These are phyloP conservation scores for Penicillium roqueforti DNA, from an alignment of 495 filamentous ascomycete species.

Conservation along the genomic window DNA sequence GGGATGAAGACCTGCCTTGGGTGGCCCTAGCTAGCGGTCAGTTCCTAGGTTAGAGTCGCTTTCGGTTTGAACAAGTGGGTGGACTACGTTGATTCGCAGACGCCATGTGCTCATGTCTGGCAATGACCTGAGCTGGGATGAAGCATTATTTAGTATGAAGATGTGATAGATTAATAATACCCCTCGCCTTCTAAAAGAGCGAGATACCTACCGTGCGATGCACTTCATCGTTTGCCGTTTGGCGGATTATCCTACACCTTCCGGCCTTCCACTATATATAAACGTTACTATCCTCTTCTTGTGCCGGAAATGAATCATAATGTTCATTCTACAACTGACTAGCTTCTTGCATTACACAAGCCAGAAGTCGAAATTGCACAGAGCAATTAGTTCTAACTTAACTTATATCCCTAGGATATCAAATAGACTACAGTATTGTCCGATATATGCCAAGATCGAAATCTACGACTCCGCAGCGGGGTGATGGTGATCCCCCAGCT, in stretches of 20 bases:
- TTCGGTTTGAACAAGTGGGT: not conserved
- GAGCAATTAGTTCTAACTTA: not conserved
- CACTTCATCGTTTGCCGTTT: not conserved
- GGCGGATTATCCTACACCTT: too few relatives aligned
- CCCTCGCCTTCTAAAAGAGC: not conserved
- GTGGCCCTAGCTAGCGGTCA: conserved; percentile 40
- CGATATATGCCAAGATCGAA: not conserved
- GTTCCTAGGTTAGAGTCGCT: conserved; percentile 35
- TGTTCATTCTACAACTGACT: not conserved
- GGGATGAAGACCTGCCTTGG: conserved; percentile 42
- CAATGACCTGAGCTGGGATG: not conserved
- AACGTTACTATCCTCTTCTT: not conserved
- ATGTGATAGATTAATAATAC: not conserved
- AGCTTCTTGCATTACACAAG: not conserved
- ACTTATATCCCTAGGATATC: not conserved
- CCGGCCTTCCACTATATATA: too few relatives aligned
- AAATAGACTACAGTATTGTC: not conserved
- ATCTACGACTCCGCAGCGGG: not conserved
- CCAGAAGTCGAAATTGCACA: not conserved
- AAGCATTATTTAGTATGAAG: not conserved
- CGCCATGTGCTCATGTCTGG: not conserved
- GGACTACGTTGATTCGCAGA: not conserved
- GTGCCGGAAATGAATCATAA: not conserved
- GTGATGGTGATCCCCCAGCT: conserved; percentile 1
- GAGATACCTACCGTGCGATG: not conserved